phyloP scores from a whole-genome alignment of 495 filamentous ascomycete genomes.

The Delitschia confertaspora region DNA sequence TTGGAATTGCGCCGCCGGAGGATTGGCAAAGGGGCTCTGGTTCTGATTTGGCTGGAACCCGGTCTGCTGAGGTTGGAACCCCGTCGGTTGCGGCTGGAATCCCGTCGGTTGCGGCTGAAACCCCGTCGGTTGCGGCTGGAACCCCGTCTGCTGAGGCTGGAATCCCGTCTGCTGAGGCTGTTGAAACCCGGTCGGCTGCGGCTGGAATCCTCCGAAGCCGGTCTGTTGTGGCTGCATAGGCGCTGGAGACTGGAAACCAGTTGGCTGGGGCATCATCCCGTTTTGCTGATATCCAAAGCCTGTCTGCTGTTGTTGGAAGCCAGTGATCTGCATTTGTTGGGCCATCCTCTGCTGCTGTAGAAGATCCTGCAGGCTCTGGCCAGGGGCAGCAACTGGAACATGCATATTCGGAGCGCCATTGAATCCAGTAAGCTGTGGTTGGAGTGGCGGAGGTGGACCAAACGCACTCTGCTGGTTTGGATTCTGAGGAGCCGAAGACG shows the following conservation, averaged over 20 bases:
- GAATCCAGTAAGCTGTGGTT: conserved; percentile 78
- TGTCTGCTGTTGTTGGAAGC: conserved; percentile 21
- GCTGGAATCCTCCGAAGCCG: conserved; percentile 53
- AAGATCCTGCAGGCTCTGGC: conserved; percentile 67
- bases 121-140: conserved; percentile 59
- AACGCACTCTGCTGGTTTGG: conserved; percentile 67
- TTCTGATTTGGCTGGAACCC: neutral
- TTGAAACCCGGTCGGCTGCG: conserved; percentile 59
- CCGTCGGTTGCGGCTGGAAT: conserved; percentile 34
- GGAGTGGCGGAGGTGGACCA: conserved; percentile 58
- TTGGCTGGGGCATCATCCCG: conserved; percentile 27
- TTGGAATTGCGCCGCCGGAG: neutral
- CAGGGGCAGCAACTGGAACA: conserved; percentile 51
- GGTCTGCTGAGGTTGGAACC: conserved; percentile 1
- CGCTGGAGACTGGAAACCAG: conserved; percentile 32
- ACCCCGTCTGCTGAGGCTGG: conserved; percentile 43
- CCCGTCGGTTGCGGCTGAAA: conserved; percentile 42
- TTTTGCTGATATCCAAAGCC: conserved; percentile 23
- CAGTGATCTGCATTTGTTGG: conserved; percentile 19
- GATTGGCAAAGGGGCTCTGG: neutral
- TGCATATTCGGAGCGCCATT: conserved; percentile 40
- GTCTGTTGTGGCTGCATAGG: conserved; percentile 50
- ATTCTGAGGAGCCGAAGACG: conserved; percentile 83
- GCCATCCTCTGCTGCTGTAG: conserved; percentile 45
- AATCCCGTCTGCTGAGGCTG: conserved; percentile 7